Percentiles rank a stretch among this genome's conserved stretches.
Conservation (phyloP, 305 asterid species). For the Fraxinus velutina region DNA sequence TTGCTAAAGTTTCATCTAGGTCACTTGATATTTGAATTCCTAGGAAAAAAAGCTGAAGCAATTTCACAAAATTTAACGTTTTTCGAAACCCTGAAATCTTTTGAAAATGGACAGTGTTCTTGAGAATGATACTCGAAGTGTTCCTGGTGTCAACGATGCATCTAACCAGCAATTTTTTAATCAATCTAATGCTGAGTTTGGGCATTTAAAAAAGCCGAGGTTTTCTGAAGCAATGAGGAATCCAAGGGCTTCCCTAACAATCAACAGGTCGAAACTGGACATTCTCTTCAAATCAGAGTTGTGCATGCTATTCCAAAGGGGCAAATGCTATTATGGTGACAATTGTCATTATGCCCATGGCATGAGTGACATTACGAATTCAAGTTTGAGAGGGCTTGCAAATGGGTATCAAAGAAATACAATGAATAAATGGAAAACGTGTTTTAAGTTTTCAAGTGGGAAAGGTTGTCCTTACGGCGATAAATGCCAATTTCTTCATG, state of each 20-base stretch:
- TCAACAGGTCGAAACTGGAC: slow-evolving; percentile 15
- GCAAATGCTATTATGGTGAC: slow-evolving; percentile 40
- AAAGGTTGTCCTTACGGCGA: slow-evolving; percentile 41
- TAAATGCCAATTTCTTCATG: slow-evolving; percentile 30
- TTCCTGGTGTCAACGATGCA: slow-evolving; percentile 13
- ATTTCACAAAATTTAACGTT: neutral
- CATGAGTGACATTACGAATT: slow-evolving; percentile 12
- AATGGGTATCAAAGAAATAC: slow-evolving; percentile 15
- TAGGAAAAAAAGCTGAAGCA: neutral
- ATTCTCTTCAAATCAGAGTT: slow-evolving; percentile 24
- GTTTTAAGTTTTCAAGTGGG: slow-evolving; percentile 24
- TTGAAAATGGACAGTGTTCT: neutral
- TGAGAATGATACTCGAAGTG: neutral
- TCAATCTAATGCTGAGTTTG: neutral
- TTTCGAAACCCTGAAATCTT: neutral
- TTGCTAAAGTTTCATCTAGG: neutral
- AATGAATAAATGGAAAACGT: slow-evolving; percentile 6
- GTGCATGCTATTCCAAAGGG: slow-evolving; percentile 37
- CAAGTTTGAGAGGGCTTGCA: neutral
- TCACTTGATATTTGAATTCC: neutral
- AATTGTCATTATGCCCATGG: slow-evolving; percentile 39
- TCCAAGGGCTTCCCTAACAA: slow-evolving; percentile 26
- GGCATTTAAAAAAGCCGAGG: slow-evolving; percentile 23
- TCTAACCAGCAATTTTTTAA: neutral
- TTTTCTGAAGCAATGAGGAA: neutral